Conservation (phyloP, 352 stramenopile genomes). For the Thalassiosira mediterranea region DNA sequence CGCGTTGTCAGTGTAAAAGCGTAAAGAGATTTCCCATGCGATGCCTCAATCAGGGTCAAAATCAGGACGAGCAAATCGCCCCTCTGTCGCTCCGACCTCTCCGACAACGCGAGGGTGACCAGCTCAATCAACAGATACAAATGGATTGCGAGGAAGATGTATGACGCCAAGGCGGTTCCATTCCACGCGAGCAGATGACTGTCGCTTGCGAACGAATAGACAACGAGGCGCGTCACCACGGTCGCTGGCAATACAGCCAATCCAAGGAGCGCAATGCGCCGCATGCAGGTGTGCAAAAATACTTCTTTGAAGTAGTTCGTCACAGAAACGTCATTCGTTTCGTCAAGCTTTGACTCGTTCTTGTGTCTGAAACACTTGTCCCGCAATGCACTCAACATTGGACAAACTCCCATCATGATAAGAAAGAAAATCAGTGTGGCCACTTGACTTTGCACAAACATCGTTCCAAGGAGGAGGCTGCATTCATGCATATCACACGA, state of each 20-base stretch:
- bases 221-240: not conserved
- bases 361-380: not conserved
- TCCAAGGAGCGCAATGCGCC: too few species aligned
- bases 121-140: conserved; percentile 24
- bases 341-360: not conserved
- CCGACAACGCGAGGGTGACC: conserved; percentile 9
- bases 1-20: too few species aligned
- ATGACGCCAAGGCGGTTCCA: conserved; percentile 9
- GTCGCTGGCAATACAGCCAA: too few species aligned
- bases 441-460: conserved; percentile 36
- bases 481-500: conserved; percentile 40
- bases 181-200: conserved; percentile 1
- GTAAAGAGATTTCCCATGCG: conserved; percentile 33
- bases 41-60: conserved; percentile 34
- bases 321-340: too few species aligned
- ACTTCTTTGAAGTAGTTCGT: too few species aligned
- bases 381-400: not conserved
- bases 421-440: conserved; percentile 32
- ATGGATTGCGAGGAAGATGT: conserved; percentile 16
- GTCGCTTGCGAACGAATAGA: not conserved
- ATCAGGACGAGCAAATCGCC: conserved; percentile 27
- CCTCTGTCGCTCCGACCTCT: conserved; percentile 6
- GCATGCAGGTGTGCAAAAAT: too few species aligned
- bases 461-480: conserved; percentile 36
- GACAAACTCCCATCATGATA: conserved; percentile 18